These are phyloP conservation scores for Beauveria caledonica DNA, from an alignment of 2,329 filamentous ascomycete genomes.

Conservation along the genomic window DNA sequence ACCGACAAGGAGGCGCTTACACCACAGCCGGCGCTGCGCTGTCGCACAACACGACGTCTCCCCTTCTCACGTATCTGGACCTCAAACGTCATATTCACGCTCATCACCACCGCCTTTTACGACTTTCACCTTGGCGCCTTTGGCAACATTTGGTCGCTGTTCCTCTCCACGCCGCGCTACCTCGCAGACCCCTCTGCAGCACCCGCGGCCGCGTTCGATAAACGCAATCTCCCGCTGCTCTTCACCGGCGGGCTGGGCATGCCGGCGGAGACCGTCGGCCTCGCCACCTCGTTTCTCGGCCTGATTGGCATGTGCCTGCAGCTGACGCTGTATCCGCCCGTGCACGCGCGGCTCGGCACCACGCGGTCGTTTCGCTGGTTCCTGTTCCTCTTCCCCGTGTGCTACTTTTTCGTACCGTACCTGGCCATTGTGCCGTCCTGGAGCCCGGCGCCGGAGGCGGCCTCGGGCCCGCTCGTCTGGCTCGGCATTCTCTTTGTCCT, in stretches of 20 bases:
- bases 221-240: conserved; percentile 34
- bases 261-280: conserved; percentile 56
- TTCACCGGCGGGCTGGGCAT: conserved; percentile 62
- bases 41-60: conserved; percentile 17
- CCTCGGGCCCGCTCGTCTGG: conserved; percentile 48
- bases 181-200: conserved; percentile 21
- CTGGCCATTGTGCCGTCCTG: conserved; percentile 53
- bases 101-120: conserved; percentile 59
- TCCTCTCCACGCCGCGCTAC: conserved; percentile 57
- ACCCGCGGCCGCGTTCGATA: conserved; percentile 21
- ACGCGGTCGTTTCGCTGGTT: conserved; percentile 58
- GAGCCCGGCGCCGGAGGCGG: conserved; percentile 32
- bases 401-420: conserved; percentile 61
- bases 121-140: conserved; percentile 65
- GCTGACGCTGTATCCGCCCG: conserved; percentile 57
- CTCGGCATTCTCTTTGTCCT: conserved; percentile 53
- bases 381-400: conserved; percentile 56
- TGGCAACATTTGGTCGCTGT: conserved; percentile 60
- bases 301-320: conserved; percentile 61
- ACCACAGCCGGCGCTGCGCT: conserved; percentile 10
- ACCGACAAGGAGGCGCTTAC: conserved; percentile 4
- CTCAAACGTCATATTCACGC: conserved; percentile 39
- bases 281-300: conserved; percentile 62
- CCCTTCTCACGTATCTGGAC: conserved; percentile 38
- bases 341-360: conserved; percentile 58